Base-by-base conservation (phyloP, 306 rosid species). In the Gleditsia sinensis region DNA sequence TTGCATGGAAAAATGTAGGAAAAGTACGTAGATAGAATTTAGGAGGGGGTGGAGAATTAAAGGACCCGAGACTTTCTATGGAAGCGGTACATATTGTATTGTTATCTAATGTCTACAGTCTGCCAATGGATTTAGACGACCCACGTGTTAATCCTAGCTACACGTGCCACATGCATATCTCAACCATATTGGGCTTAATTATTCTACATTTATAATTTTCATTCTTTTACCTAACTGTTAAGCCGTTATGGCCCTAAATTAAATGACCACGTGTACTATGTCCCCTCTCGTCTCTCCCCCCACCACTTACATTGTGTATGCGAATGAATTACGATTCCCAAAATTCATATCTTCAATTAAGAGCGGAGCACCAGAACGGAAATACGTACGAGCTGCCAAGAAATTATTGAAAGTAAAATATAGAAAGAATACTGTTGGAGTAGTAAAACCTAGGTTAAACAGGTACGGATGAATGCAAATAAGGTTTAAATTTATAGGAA, bases 221-320 rank as follows among this genome's bases (percentile, higher is more conserved):
- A 51, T 49, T 75, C 81, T 82, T n/a, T n/a, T 81, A 80, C 90
- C 85, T 36, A 69, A 75, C 74, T 0, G 42, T 64, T 56, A 43
- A 71, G 61, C 74, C 73, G 48, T 76, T 54, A 80, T 70, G 85
- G 81, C 72, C 81, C 87, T 62, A 73, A 79, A 71, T 83, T 89
- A 72, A 85, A 85, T 87, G 90, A 77, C 78, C 83, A 56, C 68
- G 82, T 77, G 83, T 75, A 63, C 32, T 74, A 60, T 82, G 82
- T 78, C 83, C 73, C 63, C 71, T 78, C 78, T 75, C 74, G n/a
- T 71, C 19, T 7, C 8, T 32, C 9, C 48, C 50, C 17, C 16
- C 40, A 19, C 66, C 20, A 21, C 39, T 36, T 69, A 13, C 59
- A 56, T 19, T 50, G 3, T 8, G 7, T 14, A 14, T 23, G n/a